These are phyloP conservation scores for Ceratocystis cacaofunesta DNA, from an alignment of 2,329 filamentous ascomycete genomes.

Conservation along the genomic window DNA sequence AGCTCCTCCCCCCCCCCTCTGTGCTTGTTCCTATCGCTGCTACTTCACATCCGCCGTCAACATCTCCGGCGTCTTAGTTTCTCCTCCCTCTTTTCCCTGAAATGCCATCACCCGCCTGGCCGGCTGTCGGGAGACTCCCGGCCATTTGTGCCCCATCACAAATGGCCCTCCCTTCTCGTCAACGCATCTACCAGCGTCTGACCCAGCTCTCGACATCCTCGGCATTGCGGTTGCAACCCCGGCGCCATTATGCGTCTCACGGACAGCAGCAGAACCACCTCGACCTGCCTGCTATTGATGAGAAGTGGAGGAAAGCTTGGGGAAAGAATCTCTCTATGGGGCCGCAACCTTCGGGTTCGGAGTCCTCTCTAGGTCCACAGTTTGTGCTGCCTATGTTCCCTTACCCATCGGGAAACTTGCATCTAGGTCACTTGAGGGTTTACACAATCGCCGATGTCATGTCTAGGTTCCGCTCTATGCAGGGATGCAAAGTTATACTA, in stretches of 20 bases:
- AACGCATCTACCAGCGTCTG: constrained; percentile 3
- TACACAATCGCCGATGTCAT: constrained; percentile 85
- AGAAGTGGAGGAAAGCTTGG: constrained; percentile 40
- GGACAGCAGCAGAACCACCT: background rate
- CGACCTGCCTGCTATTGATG: constrained; percentile 22
- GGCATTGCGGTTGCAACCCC: background rate
- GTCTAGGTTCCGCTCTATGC: constrained; percentile 59
- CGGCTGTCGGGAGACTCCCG: constrained; percentile 6
- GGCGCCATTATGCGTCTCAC: background rate
- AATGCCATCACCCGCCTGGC: background rate
- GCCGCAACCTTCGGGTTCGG: constrained; percentile 13
- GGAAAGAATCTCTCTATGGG: constrained; percentile 19
- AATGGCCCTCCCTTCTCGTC: background rate
- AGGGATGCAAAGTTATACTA: constrained; percentile 60
- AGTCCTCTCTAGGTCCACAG: constrained; percentile 25
- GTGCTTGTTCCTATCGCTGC: background rate
- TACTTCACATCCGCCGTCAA: background rate
- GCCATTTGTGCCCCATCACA: background rate
- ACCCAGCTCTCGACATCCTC: background rate
- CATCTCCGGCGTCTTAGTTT: background rate
- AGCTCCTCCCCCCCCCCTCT: background rate
- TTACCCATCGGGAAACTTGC: constrained; percentile 74
- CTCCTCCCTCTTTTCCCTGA: background rate
- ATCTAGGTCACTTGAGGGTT: constrained; percentile 75
- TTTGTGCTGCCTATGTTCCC: constrained; percentile 89